Conservation (phyloP, 2,329 filamentous ascomycete species). For the Sporothrix globosa region DNA sequence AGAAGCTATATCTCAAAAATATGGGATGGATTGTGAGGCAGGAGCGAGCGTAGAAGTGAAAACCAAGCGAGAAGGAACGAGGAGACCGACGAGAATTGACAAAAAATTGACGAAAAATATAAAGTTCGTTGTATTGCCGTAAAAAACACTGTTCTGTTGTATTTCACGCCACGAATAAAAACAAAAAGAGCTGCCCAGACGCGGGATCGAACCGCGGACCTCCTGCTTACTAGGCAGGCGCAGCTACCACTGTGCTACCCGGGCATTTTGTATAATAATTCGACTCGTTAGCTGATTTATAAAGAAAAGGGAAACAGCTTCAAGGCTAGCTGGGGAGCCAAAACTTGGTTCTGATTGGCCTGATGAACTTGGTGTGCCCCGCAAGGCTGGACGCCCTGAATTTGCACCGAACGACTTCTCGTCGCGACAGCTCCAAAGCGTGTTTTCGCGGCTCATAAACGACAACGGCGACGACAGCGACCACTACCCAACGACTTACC, state of each 20-base stretch:
- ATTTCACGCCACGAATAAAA: background rate
- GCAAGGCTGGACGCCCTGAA: conserved; percentile 23
- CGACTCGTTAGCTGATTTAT: background rate
- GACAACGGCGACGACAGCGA: background rate
- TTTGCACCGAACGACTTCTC: conserved; percentile 17
- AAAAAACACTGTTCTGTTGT: too few species aligned
- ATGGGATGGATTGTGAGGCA: background rate
- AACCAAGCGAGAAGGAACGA: background rate
- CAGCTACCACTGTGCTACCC: conserved; percentile 38
- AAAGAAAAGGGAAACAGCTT: background rate
- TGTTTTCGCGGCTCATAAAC: conserved; percentile 17
- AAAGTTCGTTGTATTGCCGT: too few species aligned
- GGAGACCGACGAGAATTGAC: background rate
- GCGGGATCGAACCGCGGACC: conserved; percentile 38
- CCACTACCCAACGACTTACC: too few species aligned
- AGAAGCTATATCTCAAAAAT: conserved; percentile 12
- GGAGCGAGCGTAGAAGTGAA: background rate
- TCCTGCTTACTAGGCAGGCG: conserved; percentile 38
- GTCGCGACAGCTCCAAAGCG: conserved; percentile 17
- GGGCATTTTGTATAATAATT: conserved; percentile 27
- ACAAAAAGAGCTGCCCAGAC: conserved; percentile 35
- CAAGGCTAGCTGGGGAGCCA: too few species aligned
- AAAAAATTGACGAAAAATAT: background rate
- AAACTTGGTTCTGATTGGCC: background rate
- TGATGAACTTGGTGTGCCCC: background rate